Evolutionary conservation across 2,329 filamentous ascomycete genomes (phyloP), one percentile per base, ranked within the genome.

Genomic region (Pseudogymnoascus sp.): DNA sequence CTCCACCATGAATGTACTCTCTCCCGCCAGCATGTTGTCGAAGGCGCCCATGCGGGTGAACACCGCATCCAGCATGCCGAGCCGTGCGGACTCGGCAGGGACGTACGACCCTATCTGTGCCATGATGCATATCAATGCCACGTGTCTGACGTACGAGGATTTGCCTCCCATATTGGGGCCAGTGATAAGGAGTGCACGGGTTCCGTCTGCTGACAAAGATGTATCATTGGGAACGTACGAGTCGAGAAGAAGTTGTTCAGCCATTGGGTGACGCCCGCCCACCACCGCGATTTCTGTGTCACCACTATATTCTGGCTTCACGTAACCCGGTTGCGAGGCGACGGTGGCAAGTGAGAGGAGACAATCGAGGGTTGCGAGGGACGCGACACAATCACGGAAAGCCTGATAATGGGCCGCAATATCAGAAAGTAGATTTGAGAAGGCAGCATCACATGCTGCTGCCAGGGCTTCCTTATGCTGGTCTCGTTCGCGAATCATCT

Each of bases 81-180:
- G 82, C 2, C 79, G 76, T 25, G 93, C 85, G 2, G 84, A 81
- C 28, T 82, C 80, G 22, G 93, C 93, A 1, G 94, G 94, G 0
- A 99, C 92, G 74, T 92, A 99, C 38, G 90, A 95, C 60, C 94
- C 94, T 66, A 97, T 89, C 72, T 99, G 94, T 6, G 91, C 92
- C 79, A 99, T 92, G 70, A 99, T 92, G 58, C 89, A 84, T 66
- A 97, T 91, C 5, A 99, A 84, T 8, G 94, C 93, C 49, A 96
- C 86, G 67, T 92, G 90, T 61, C 94, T 91, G 22, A 99, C 93
- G 74, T 96, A 99, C 63, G 89, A 94, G n/a, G 91, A 96, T 73
- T 99, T 99, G 62, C 94, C 94, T 70, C 94, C 94, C 94, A 99
- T 99, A 77, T 99, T 99, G 30, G 94, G 94, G 0, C 94, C 94